Evolutionary conservation across 2,329 filamentous ascomycete species (phyloP).

Genomic region (Podosphaera aphanis): DNA sequence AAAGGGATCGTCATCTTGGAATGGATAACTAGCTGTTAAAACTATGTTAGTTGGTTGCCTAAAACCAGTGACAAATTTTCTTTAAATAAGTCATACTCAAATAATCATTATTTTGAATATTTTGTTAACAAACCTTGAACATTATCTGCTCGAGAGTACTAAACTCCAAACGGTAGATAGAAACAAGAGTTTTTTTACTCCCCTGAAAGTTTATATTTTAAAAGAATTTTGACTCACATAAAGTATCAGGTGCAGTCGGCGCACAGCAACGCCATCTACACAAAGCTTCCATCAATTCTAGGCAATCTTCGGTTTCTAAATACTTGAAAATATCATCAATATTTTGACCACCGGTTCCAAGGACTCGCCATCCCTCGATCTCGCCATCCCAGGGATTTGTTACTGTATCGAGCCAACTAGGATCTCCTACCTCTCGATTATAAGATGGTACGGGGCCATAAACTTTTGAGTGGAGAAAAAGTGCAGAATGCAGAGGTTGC

Average conservation of each 20-base stretch:
- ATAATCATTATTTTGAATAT: too few species aligned
- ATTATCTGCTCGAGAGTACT: neutral
- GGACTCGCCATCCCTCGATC: constrained; percentile 67
- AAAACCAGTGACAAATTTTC: too few species aligned
- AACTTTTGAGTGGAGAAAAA: constrained; percentile 55
- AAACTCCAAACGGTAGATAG: neutral
- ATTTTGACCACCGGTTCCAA: constrained; percentile 78
- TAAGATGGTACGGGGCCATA: constrained; percentile 29
- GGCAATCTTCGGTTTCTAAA: constrained; percentile 48
- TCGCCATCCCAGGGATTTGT: constrained; percentile 90
- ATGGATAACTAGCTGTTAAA: constrained; percentile 66
- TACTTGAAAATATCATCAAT: constrained; percentile 89
- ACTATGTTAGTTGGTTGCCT: too few species aligned
- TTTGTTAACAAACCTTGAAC: neutral
- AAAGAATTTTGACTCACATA: constrained; percentile 39
- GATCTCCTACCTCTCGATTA: constrained; percentile 19
- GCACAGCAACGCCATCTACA: constrained; percentile 77
- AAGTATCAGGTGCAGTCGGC: constrained; percentile 82
- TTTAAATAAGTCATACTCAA: neutral
- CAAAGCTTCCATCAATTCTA: constrained; percentile 87
- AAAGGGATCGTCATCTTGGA: constrained; percentile 81
- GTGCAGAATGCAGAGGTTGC: constrained; percentile 75
- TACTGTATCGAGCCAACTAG: constrained; percentile 64
- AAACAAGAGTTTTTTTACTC: too few species aligned
- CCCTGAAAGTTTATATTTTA: too few species aligned